Evolutionary conservation across 2,329 filamentous ascomycete genomes (phyloP), one percentile per base, ranked within the genome.

Genomic region (Fusarium camptoceras): DNA sequence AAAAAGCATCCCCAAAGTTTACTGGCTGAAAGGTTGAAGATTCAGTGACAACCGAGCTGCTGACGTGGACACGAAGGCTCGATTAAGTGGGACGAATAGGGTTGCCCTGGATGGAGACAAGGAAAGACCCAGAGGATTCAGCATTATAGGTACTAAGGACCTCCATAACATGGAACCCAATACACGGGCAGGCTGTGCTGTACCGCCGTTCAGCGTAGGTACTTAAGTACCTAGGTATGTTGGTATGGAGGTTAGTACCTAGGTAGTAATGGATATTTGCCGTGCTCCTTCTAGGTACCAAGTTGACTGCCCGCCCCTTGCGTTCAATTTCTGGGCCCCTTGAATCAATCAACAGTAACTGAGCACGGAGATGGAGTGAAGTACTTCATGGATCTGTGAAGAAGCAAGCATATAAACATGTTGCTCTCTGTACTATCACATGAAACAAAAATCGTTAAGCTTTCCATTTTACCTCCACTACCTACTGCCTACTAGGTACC

Each of bases 41-140:
- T 51, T 61, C 47, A 51, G 34, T 51, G 49, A 37, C 51, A 66
- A 49, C 51, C 62, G 68, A 62, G 53, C 51, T 66, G 68, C 69
- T 72, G 69, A 72, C 69, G 69, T 56, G 69, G 69, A 72, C 69
- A 71, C 55, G 68, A 66, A 51, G 53, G 54, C 55, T 59, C 20
- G 43, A 42, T 55, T 53, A 30, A 20, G 41, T 47, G 58, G 39
- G 50, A 70, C 67, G 22, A 65, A 44, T 39, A 50, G 41, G 50
- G 51, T 51, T 34, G 16, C 27, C 15, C 39, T 31, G 27, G n/a
- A 41, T 62, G 49, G 55, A 56, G 58, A 55, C 59, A 55, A 43
- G 57, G 24, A 27, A 51, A 51, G 24, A 24, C 20, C 44, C 44
- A 69, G 66, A n/a, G 66, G 65, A 41, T 47, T 58, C 41, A 50